Conservation (phyloP, 495 filamentous ascomycete species). For the Hypoxylon lenormandii region DNA sequence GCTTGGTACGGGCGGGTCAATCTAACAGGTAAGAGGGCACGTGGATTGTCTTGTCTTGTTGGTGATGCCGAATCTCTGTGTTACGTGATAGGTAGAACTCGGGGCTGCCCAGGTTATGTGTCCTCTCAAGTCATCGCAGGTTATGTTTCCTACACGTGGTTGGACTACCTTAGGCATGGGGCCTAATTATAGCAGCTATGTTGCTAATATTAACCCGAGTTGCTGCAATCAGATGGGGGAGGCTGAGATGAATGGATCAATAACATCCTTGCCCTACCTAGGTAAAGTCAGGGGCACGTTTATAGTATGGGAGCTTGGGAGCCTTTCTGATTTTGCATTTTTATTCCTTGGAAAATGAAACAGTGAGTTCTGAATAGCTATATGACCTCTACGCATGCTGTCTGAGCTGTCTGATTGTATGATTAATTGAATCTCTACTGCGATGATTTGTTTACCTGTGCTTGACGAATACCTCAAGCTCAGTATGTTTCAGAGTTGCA, state of each 20-base stretch:
- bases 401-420: too few relatives aligned
- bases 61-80: slow-evolving; percentile 29
- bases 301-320: slow-evolving; percentile 3
- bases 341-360: too few relatives aligned
- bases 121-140: too few relatives aligned
- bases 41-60: slow-evolving; percentile 24
- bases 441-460: too few relatives aligned
- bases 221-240: not conserved
- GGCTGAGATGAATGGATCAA: not conserved
- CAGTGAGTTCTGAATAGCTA: not conserved
- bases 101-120: slow-evolving; percentile 11
- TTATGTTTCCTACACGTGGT: not conserved
- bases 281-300: slow-evolving; percentile 13
- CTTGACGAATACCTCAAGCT: not conserved
- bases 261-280: not conserved
- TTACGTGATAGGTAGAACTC: slow-evolving; percentile 35
- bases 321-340: too few relatives aligned
- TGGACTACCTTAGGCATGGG: not conserved
- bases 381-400: too few relatives aligned
- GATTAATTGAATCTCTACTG: too few relatives aligned
- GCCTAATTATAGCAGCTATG: not conserved
- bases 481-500: not conserved
- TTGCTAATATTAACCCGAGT: not conserved
- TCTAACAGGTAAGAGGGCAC: slow-evolving; percentile 26
- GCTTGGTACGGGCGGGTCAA: slow-evolving; percentile 3